Evolutionary conservation across 495 filamentous ascomycete genomes (phyloP), one percentile per base, ranked within the genome.

Genomic region (Xylaria bambusicola): DNA sequence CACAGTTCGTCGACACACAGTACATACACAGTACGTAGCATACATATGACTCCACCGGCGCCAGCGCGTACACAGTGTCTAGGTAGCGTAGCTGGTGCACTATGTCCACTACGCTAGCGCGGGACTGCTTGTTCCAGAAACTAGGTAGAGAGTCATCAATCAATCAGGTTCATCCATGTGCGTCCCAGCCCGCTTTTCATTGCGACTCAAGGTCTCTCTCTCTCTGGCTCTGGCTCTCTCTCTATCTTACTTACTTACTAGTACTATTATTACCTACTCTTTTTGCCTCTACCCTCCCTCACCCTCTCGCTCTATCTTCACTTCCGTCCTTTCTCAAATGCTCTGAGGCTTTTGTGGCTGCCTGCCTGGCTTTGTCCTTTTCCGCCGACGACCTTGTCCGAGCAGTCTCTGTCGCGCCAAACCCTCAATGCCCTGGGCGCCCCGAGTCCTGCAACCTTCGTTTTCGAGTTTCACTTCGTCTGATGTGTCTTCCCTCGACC

Each of bases 111-210:
- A 9, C 35, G 33, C 46, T 50, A 31, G 31, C 35, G 45, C 46
- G 13, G n/a, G 38, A 40, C 57, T 53, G 6, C 29, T 40, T 60
- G 57, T 60, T 53, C 57, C 49, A 60, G 57, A 60, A 60, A 60
- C 57, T 35, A 52, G n/a, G n/a, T n/a, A n/a, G n/a, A n/a, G 27
- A 59, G 21, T 53, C 40, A 29, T 40, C 57, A 52, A 60, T 60
- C 49, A 52, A 36, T 42, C 57, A 20, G 38, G 42, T 31, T 42
- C 42, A 13, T 56, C 13, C 38, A 24, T 52, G 31, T 45, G 21
- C 29, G 23, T 48, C 57, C 49, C 48, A 60, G 57, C 57, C 57
- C 57, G 31, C 57, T 53, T 53, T 60, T 60, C n/a, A 27, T 18
- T 52, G 49, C 49, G 29, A 46, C 38, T 50, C 29, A 33, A 23